Evolutionary conservation across 176 grass and related monocot species (phyloP).

Genomic region (Rhynchospora tenuis): DNA sequence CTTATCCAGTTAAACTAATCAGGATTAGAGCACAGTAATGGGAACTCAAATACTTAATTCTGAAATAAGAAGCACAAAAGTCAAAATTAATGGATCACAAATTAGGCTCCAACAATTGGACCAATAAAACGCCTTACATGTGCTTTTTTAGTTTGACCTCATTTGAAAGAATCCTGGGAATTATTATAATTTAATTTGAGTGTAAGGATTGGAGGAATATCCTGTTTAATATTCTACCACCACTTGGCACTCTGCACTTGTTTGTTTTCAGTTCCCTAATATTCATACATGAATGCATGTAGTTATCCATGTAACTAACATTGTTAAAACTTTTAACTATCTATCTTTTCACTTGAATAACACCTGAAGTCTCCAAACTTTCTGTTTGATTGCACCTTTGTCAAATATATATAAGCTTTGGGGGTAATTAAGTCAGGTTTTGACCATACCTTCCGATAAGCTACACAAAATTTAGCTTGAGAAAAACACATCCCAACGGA

Average conservation of each 20-base stretch:
- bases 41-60: not conserved
- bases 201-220: not conserved
- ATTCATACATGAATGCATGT: not conserved
- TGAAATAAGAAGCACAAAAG: not conserved
- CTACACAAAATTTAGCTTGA: too few species aligned
- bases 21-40: not conserved
- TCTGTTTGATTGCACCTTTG: not conserved
- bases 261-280: not conserved
- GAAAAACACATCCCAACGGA: too few species aligned
- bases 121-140: slow-evolving; percentile 3
- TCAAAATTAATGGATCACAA: not conserved
- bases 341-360: not conserved
- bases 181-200: slow-evolving; percentile 2
- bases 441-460: too few species aligned
- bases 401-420: too few species aligned
- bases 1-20: not conserved
- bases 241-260: not conserved
- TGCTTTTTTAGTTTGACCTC: slow-evolving; percentile 5
- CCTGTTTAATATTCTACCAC: not conserved
- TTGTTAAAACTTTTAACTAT: not conserved
- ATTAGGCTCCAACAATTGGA: slow-evolving; percentile 8
- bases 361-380: not conserved
- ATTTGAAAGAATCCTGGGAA: not conserved
- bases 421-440: too few species aligned
- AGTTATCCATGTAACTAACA: not conserved